Conservation (phyloP, 192 early-diverging fungal species). For the Entomortierella lignicola region DNA sequence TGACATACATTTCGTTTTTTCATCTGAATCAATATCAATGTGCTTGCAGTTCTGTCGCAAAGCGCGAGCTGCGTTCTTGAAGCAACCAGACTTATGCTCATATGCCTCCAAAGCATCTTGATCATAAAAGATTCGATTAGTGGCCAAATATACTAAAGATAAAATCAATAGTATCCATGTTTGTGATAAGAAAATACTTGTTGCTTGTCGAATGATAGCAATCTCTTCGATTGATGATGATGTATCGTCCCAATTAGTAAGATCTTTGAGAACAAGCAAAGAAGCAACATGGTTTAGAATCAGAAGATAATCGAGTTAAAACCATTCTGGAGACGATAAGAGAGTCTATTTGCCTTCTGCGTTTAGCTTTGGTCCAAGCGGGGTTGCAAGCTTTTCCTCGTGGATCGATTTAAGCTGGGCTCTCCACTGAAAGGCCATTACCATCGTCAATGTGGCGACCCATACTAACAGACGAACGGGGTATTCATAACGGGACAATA, state of each 20-base stretch:
- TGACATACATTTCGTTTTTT: slow-evolving; percentile 51
- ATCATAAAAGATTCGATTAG: neutral
- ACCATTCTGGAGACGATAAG: too few species aligned
- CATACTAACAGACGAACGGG: too few species aligned
- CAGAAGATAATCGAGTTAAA: too few species aligned
- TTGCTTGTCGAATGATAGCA: slow-evolving; percentile 12
- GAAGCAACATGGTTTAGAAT: neutral
- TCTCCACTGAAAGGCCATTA: too few species aligned
- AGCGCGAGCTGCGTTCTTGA: slow-evolving; percentile 40
- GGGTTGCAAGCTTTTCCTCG: too few species aligned
- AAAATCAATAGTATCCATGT: neutral
- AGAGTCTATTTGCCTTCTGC: too few species aligned
- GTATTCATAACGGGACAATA: too few species aligned
- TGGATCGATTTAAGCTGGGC: too few species aligned
- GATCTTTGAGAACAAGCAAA: slow-evolving; percentile 1
- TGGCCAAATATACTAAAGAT: neutral
- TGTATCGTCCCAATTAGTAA: slow-evolving; percentile 6
- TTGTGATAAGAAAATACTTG: slow-evolving; percentile 14
- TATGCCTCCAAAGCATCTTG: slow-evolving; percentile 34
- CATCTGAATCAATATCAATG: slow-evolving; percentile 46
- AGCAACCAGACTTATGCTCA: slow-evolving; percentile 47
- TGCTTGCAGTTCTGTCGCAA: slow-evolving; percentile 50
- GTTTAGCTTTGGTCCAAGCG: too few species aligned
- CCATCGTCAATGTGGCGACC: too few species aligned
- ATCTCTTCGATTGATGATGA: slow-evolving; percentile 9